Conservation (phyloP, 306 rosid genomes). For the Glycyrrhiza uralensis region DNA sequence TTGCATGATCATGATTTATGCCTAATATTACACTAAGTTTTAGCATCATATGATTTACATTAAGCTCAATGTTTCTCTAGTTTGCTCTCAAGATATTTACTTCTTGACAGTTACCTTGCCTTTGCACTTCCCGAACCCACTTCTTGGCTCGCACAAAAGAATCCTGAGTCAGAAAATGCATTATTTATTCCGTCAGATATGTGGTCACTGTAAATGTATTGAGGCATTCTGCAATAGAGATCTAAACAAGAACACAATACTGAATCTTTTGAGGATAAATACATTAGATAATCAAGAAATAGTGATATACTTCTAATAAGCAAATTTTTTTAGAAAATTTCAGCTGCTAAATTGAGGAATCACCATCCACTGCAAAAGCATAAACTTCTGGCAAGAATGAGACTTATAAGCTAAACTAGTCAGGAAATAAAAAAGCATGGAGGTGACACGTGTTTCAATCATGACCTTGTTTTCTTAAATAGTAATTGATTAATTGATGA, state of each 20-base stretch:
- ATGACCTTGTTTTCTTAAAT: too few species aligned
- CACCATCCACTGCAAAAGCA: too few species aligned
- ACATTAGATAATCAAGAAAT: neutral
- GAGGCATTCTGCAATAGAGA: neutral
- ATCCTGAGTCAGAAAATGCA: constrained; percentile 48
- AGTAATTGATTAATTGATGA: too few species aligned
- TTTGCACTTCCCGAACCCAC: constrained; percentile 82
- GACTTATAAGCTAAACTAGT: too few species aligned
- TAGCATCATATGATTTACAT: neutral
- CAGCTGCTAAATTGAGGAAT: too few species aligned
- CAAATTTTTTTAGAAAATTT: too few species aligned
- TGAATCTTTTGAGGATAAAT: neutral
- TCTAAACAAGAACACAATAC: neutral
- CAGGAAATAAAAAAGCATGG: too few species aligned
- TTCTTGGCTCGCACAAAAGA: constrained; percentile 75
- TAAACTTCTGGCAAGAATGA: too few species aligned
- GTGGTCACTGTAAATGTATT: neutral
- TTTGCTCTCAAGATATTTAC: neutral
- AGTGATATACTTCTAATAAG: neutral
- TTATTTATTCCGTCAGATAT: constrained; percentile 1
- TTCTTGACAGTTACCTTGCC: constrained; percentile 58
- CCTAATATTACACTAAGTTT: neutral
- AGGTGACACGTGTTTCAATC: too few species aligned
- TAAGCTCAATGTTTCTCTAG: neutral
- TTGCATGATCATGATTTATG: neutral